Conservation (phyloP, 352 stramenopile genomes). For the Pythium coloratum region DNA sequence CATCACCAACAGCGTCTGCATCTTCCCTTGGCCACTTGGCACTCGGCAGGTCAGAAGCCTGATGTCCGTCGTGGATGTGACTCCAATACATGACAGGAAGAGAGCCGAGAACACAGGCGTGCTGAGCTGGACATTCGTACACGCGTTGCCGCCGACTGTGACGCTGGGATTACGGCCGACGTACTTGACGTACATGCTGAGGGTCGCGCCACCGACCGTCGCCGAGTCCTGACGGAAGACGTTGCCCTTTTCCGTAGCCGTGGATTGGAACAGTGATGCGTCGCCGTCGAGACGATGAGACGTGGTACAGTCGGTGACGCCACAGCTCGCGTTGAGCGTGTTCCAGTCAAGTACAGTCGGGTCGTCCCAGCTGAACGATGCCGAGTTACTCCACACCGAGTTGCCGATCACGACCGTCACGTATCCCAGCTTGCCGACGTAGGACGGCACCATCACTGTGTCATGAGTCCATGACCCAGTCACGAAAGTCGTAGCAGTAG, state of each 20-base stretch:
- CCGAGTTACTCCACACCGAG: constrained; percentile 51
- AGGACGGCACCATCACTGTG: constrained; percentile 40
- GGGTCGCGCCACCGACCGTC: constrained; percentile 41
- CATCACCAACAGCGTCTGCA: constrained; percentile 36
- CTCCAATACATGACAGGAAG: constrained; percentile 23
- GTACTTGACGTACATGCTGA: constrained; percentile 58
- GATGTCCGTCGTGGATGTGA: constrained; percentile 37
- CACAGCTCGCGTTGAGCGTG: constrained; percentile 41
- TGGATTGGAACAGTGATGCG: constrained; percentile 37
- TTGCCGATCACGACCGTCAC: constrained; percentile 51
- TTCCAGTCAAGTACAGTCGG: constrained; percentile 59
- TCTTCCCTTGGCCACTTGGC: constrained; percentile 45
- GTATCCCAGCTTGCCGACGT: constrained; percentile 45
- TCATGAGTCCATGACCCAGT: constrained; percentile 45
- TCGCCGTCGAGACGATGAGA: constrained; percentile 49
- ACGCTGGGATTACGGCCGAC: constrained; percentile 45
- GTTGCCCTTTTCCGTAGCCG: constrained; percentile 22
- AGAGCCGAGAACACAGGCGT: constrained; percentile 22
- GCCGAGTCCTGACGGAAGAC: constrained; percentile 42
- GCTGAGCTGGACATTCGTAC: constrained; percentile 35
- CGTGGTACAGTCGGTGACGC: constrained; percentile 44
- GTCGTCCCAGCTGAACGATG: constrained; percentile 59
- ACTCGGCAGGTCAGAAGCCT: constrained; percentile 44
- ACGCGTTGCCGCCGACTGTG: constrained; percentile 31
- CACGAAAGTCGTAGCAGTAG: constrained; percentile 3